These are phyloP conservation scores for Micractinium conductrix DNA, from an alignment of 139 green algal species.

Conservation along the genomic window DNA sequence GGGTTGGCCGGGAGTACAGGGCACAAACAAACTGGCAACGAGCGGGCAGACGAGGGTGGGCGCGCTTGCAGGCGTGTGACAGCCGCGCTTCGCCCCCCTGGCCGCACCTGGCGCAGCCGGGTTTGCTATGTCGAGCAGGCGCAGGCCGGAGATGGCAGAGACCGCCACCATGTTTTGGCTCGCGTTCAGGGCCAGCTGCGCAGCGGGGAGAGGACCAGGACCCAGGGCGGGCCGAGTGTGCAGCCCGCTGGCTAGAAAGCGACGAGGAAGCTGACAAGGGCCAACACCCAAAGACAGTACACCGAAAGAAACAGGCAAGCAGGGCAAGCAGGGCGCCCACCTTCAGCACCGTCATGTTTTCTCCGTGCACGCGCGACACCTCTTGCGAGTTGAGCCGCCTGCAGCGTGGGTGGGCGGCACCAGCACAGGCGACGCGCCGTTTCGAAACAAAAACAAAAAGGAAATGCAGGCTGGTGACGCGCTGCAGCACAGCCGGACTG, in stretches of 20 bases:
- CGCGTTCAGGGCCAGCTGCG: slow-evolving; percentile 23
- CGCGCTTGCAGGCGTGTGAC: too few relatives aligned
- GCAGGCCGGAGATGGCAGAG: background rate
- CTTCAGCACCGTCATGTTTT: slow-evolving; percentile 32
- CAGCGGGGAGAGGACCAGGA: background rate
- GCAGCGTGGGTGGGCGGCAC: background rate
- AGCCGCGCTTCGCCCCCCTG: too few relatives aligned
- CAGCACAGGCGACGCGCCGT: too few relatives aligned
- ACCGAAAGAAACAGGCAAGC: background rate
- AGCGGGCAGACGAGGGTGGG: too few relatives aligned
- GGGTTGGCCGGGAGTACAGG: background rate
- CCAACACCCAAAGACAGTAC: background rate
- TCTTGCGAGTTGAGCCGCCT: background rate
- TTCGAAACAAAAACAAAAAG: too few relatives aligned
- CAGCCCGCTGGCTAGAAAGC: background rate
- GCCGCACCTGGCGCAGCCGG: background rate
- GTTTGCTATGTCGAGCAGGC: slow-evolving; percentile 22
- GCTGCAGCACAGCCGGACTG: too few relatives aligned
- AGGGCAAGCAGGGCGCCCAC: background rate
- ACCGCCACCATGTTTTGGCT: background rate
- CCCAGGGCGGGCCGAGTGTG: background rate
- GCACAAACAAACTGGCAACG: too few relatives aligned
- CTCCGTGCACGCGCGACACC: background rate
- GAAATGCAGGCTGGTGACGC: too few relatives aligned
- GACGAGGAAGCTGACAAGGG: background rate